These are phyloP conservation scores for Prunus yedoensis DNA, from an alignment of 331 rosid genomes.

Conservation along the genomic window DNA sequence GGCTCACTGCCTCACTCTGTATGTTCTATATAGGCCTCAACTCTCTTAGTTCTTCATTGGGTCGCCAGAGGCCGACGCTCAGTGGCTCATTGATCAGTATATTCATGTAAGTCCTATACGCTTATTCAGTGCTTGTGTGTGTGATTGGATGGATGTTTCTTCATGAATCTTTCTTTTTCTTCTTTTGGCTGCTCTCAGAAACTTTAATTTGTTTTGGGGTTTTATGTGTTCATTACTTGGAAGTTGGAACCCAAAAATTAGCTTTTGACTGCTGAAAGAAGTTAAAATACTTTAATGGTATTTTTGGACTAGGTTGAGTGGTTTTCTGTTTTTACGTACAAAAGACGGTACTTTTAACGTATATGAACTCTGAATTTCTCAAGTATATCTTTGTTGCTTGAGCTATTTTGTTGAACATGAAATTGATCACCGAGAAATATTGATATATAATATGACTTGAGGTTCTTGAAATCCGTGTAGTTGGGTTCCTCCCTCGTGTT, in stretches of 20 bases:
- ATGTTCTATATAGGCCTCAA: conserved; percentile 6
- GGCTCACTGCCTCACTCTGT: not conserved
- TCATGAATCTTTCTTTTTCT: not conserved
- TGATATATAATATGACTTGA: not conserved
- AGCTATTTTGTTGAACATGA: not conserved
- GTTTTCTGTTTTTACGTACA: not conserved
- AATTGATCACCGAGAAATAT: not conserved
- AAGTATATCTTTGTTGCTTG: too few relatives aligned
- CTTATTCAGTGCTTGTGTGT: not conserved
- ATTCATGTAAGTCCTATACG: not conserved
- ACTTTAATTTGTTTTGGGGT: not conserved
- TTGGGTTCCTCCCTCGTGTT: conserved; percentile 18
- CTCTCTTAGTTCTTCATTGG: not conserved
- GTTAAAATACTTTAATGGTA: not conserved
- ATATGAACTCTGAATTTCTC: too few relatives aligned
- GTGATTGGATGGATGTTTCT: not conserved
- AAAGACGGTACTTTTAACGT: not conserved
- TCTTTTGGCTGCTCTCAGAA: not conserved
- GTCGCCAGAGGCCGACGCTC: not conserved
- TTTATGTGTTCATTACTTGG: not conserved
- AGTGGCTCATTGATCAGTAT: not conserved
- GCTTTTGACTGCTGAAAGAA: not conserved
- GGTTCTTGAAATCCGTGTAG: not conserved
- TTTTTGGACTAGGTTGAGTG: not conserved
- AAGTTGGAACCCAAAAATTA: not conserved